Base-by-base conservation (phyloP, 106 monocot species). In the Allium cepa region DNA sequence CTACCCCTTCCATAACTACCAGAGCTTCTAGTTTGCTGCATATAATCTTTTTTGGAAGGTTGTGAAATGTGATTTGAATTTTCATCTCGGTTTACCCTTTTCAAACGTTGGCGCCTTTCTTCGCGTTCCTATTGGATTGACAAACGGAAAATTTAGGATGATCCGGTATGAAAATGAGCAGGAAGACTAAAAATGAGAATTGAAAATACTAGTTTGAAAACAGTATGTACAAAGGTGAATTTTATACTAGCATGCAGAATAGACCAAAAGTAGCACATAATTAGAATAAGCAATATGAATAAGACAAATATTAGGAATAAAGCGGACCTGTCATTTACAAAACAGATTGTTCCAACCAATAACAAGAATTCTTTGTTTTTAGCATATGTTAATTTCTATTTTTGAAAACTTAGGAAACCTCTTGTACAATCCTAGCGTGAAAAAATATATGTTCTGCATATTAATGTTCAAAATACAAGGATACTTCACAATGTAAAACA, bases 51-150 rank as follows among this genome's bases (percentile, higher is more conserved):
- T 17, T 60, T 76, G 13, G 6, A 26, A 46, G 64, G 68, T 62
- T 69, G 75, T 46, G 63, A 17, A 51, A 55, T 17, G 46, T 60
- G 70, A 14, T 47, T 69, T 47, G 72, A 75, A 14, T 69, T 68
- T 57, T 83, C 83, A 73, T 87, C 83, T 70, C 55, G 74, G 28
- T 72, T 62, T 15, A 78, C 85, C 50, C 74, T 70, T 66, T 73
- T 80, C 71, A 80, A 56, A 49, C 80, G 80, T 10, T 71, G 74
- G 13, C 80, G 77, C 50, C 85, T 77, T 71, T 85, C 85, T 75
- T 85, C 80, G 49, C 85, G 80, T 56, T 85, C 85, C 85, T 85
- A 62, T 46, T 66, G 16, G 46, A 13, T 74, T 47, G 46, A 58
- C 26, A 22, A 68, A 68, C 7, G 8, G 11, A 18, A 50, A 36